Base-by-base conservation (phyloP, 768 basidiomycete genomes). In the Mrakia blollopis region DNA sequence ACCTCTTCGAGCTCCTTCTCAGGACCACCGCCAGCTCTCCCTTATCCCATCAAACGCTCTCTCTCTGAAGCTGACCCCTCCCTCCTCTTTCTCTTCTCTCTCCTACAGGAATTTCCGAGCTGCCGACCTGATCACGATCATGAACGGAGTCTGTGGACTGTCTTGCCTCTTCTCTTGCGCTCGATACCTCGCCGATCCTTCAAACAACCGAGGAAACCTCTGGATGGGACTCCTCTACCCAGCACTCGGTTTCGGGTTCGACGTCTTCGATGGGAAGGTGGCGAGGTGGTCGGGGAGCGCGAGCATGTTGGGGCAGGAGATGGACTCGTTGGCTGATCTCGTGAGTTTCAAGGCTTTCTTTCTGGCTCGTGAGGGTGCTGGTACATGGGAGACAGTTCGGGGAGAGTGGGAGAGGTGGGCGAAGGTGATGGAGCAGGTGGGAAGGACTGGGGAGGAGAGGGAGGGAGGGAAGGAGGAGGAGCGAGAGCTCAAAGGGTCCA, bases 81-180 rank as follows among this genome's bases (percentile, higher is more conserved):
- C 28, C 41, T 32, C n/a, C 75, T 61, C 60, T 13, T 67, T n/a
- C 37, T 28, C n/a, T 47, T 11, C 28, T n/a, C 32, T 25, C 6
- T 52, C n/a, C n/a, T n/a, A n/a, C 78, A 97, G 97, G 80, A 98
- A 98, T 84, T 99, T 99, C 83, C 92, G 95, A 73, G 88, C 98
- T 37, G 97, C 97, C 80, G 97, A 99, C 86, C 88, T 97, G 72
- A 94, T 99, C 81, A 99, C 97, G 50, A 94, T 99, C 79, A 94
- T 95, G 91, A 99, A 99, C 83, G 97, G 97, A 63, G 91, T 98
- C 84, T 99, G 97, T 85, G 97, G 97, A 76, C 92, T 92, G 25
- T 91, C 96, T 80, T 98, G 94, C 37, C 88, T 99, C 82, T 94
- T 98, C 84, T 92, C 91, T 52, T 94, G 93, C 9, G 94, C 92